A percentile compares a stretch with the other conserved stretches of the same genome.
Conservation (phyloP, 2,329 filamentous ascomycete genomes). For the Coleophoma cylindrospora region DNA sequence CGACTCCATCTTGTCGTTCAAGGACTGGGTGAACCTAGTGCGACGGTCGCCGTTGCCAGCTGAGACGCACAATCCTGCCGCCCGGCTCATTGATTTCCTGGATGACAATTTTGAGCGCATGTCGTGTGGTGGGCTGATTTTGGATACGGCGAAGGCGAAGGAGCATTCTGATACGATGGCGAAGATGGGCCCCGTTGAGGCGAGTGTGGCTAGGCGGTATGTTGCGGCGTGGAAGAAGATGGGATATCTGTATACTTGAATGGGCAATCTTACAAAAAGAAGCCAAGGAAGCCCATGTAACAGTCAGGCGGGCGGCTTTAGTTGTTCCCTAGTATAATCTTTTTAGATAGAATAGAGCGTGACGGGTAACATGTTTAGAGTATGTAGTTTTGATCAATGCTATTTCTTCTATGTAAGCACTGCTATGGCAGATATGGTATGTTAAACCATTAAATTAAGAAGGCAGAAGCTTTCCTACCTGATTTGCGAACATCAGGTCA, state of each 20-base stretch:
- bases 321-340: too few relatives aligned
- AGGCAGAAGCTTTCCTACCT: too few relatives aligned
- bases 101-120: constrained; percentile 32
- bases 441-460: too few relatives aligned
- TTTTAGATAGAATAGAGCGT: too few relatives aligned
- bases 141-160: constrained; percentile 28
- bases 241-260: constrained; percentile 14
- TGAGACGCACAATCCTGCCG: constrained; percentile 24
- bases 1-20: not conserved
- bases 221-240: constrained; percentile 28
- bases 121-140: constrained; percentile 37
- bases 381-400: too few relatives aligned
- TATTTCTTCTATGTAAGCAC: too few relatives aligned
- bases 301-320: too few relatives aligned
- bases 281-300: too few relatives aligned
- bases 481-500: too few relatives aligned
- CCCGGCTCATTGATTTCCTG: constrained; percentile 25
- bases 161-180: constrained; percentile 32
- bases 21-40: not conserved
- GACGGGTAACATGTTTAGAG: too few relatives aligned
- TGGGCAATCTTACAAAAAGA: too few relatives aligned
- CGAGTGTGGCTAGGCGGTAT: constrained; percentile 25
- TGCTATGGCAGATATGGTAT: too few relatives aligned
- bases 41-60: not conserved
- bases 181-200: constrained; percentile 25